phyloP scores from a whole-genome alignment of 2,329 filamentous ascomycete species.

The Ascocoryne sarcoides region DNA sequence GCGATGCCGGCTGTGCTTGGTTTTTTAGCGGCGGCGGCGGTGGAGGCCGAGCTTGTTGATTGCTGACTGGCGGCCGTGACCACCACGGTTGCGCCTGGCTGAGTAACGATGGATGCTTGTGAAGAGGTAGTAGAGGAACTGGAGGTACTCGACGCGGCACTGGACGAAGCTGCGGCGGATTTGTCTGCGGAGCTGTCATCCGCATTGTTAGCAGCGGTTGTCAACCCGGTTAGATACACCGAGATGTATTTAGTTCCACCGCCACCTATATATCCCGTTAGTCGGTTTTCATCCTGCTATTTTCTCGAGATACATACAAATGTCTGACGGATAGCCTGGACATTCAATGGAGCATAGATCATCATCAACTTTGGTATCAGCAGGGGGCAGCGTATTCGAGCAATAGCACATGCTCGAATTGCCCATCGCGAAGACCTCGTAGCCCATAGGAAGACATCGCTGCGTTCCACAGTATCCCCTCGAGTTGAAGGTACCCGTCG shows the following conservation, averaged over 20 bases:
- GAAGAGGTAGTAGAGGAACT: slow-evolving; percentile 14
- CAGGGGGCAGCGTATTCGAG: slow-evolving; percentile 22
- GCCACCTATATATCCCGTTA: slow-evolving; percentile 22
- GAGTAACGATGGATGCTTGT: slow-evolving; percentile 22
- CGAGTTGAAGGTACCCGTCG: slow-evolving; percentile 22
- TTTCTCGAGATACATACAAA: slow-evolving; percentile 17
- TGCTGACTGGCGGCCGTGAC: slow-evolving; percentile 20
- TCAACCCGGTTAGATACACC: slow-evolving; percentile 23
- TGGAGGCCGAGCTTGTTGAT: slow-evolving; percentile 4
- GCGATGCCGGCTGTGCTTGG: slow-evolving; percentile 65
- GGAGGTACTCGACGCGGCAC: slow-evolving; percentile 5
- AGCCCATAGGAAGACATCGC: slow-evolving; percentile 13
- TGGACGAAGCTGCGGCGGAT: slow-evolving; percentile 1
- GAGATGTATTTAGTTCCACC: slow-evolving; percentile 16
- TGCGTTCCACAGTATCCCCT: slow-evolving; percentile 20
- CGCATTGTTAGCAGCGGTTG: slow-evolving; percentile 11
- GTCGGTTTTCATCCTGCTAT: neutral
- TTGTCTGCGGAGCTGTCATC: slow-evolving; percentile 1
- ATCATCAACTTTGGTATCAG: slow-evolving; percentile 12
- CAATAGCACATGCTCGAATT: slow-evolving; percentile 25
- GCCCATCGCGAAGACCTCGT: slow-evolving; percentile 20
- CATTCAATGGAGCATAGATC: slow-evolving; percentile 20
- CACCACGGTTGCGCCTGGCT: slow-evolving; percentile 23
- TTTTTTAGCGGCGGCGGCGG: slow-evolving; percentile 4
- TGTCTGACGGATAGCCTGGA: slow-evolving; percentile 21